phyloP scores from a whole-genome alignment of 495 filamentous ascomycete species.

The Haplographium delicatum region DNA sequence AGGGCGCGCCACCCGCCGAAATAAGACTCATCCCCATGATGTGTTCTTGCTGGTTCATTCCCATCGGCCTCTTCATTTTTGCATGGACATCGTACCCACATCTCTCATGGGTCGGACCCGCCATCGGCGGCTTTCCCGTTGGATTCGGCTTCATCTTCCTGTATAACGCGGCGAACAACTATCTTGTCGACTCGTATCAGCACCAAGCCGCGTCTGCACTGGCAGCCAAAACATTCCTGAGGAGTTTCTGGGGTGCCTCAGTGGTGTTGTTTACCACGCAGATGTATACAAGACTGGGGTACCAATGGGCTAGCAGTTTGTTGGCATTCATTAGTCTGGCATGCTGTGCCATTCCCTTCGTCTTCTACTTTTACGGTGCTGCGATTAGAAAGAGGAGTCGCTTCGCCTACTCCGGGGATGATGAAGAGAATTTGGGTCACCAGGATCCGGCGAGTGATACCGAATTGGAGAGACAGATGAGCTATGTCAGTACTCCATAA shows the following conservation, averaged over 20 bases:
- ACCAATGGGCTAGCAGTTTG: conserved; percentile 70
- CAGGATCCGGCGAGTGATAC: conserved; percentile 2
- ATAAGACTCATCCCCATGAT: conserved; percentile 80
- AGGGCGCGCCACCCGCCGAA: conserved; percentile 70
- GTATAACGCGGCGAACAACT: conserved; percentile 82
- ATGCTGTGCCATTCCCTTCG: conserved; percentile 71
- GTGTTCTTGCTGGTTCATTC: conserved; percentile 66
- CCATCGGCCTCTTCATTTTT: conserved; percentile 60
- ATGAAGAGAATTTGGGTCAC: conserved; percentile 18
- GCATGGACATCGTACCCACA: conserved; percentile 70
- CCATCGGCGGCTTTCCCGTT: conserved; percentile 67
- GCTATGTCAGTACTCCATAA: conserved; percentile 24
- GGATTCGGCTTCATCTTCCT: conserved; percentile 85
- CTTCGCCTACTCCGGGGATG: conserved; percentile 52
- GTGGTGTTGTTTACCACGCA: conserved; percentile 74
- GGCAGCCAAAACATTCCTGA: conserved; percentile 77
- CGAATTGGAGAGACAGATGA: conserved; percentile 19
- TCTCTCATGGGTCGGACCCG: conserved; percentile 65
- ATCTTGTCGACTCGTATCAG: conserved; percentile 76
- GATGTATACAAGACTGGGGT: conserved; percentile 67
- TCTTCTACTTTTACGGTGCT: conserved; percentile 72
- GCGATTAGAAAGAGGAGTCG: conserved; percentile 57
- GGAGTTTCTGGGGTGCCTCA: conserved; percentile 72
- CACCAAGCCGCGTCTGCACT: conserved; percentile 80
- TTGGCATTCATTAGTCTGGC: conserved; percentile 65